Conservation (phyloP, 495 filamentous ascomycete species). For the Neurospora intermedia region DNA sequence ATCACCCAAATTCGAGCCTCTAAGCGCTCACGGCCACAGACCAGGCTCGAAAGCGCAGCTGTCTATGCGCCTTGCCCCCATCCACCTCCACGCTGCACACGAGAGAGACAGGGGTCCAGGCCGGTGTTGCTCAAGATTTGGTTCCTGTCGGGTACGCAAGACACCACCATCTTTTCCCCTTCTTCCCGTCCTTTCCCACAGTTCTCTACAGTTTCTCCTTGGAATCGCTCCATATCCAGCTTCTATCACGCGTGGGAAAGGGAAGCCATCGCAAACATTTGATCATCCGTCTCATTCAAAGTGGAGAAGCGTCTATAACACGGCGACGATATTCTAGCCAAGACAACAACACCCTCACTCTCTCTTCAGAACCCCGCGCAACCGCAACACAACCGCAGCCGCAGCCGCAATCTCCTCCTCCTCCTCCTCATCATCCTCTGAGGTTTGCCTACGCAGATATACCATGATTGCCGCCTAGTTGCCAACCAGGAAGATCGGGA, state of each 20-base stretch:
- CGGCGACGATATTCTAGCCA: background rate
- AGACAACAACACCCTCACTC: background rate
- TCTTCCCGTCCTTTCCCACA: background rate
- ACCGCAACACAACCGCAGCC: slow-evolving; percentile 4
- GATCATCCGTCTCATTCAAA: background rate
- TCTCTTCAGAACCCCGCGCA: slow-evolving; percentile 3
- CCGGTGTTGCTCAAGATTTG: background rate
- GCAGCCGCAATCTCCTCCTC: slow-evolving; percentile 1
- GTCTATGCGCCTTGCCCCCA: slow-evolving; percentile 3
- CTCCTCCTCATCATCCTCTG: background rate
- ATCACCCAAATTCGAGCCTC: background rate
- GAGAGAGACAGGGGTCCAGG: background rate
- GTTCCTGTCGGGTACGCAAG: background rate
- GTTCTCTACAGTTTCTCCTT: background rate
- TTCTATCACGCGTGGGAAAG: background rate
- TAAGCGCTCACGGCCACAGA: slow-evolving; percentile 3
- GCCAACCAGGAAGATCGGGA: slow-evolving; percentile 3
- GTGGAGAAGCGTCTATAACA: background rate
- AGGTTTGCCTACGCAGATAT: background rate
- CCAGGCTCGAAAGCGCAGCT: slow-evolving; percentile 2
- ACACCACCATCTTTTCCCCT: background rate
- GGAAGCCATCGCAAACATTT: background rate
- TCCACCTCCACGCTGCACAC: background rate
- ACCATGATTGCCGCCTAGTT: slow-evolving; percentile 16
- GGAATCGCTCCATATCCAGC: background rate